phyloP scores from a whole-genome alignment of 208 protist genomes.

The Angomonas deanei region DNA sequence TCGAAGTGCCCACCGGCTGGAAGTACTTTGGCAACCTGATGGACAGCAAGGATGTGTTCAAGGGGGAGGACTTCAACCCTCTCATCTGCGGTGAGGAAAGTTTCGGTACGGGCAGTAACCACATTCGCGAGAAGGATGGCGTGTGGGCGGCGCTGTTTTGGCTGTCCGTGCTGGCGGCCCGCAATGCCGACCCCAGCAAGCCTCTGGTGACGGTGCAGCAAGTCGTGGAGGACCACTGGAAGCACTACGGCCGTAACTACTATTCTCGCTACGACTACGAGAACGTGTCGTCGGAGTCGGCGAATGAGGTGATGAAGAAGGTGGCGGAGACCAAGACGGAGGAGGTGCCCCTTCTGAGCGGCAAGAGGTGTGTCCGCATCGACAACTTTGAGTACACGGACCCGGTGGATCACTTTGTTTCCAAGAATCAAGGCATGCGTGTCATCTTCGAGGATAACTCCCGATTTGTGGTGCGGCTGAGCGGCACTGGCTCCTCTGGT shows the following conservation, averaged over 20 bases:
- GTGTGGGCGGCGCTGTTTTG: slow-evolving; percentile 97
- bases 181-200: slow-evolving; percentile 13
- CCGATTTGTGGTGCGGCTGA: slow-evolving; percentile 95
- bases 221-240: slow-evolving; percentile 93
- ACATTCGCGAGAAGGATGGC: slow-evolving; percentile 99
- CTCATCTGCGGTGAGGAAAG: slow-evolving; percentile 98
- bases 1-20: slow-evolving; percentile 97
- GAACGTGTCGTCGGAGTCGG: slow-evolving; percentile 74
- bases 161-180: slow-evolving; percentile 92
- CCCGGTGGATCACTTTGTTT: slow-evolving; percentile 91
- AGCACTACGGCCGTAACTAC: slow-evolving; percentile 95
- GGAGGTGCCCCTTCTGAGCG: slow-evolving; percentile 40
- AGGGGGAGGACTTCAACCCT: slow-evolving; percentile 59
- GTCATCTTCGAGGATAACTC: slow-evolving; percentile 94
- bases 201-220: slow-evolving; percentile 81
- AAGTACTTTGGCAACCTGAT: slow-evolving; percentile 99
- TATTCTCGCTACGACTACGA: slow-evolving; percentile 98
- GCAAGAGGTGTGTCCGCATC: slow-evolving; percentile 36
- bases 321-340: slow-evolving; percentile 20
- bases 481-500: slow-evolving; percentile 92
- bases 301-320: slow-evolving; percentile 82
- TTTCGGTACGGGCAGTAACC: slow-evolving; percentile 97
- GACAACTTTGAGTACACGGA: slow-evolving; percentile 97
- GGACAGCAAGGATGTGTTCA: slow-evolving; percentile 83
- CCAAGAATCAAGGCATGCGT: slow-evolving; percentile 89